Percentiles rank a stretch among this genome's conserved stretches.
Conservation (phyloP, 129 eudicot genomes). For the Tagetes erecta region DNA sequence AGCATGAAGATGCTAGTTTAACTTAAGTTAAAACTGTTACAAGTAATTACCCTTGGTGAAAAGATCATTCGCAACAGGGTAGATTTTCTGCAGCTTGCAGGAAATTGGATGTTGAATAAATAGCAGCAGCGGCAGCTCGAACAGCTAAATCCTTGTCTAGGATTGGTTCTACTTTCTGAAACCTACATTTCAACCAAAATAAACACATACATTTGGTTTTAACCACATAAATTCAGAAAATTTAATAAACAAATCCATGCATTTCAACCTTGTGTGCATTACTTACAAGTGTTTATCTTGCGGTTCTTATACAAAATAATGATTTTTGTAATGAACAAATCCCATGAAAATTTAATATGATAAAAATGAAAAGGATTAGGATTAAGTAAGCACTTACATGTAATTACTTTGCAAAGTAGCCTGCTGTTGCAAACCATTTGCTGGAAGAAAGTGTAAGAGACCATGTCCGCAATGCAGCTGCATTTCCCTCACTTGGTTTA, state of each 20-base stretch:
- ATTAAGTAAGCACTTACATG: constrained; percentile 46
- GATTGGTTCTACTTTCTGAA: constrained; percentile 38
- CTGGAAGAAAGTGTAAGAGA: constrained; percentile 33
- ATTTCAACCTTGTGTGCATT: neutral
- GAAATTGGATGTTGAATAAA: constrained; percentile 79
- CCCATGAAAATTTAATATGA: neutral
- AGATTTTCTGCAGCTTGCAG: constrained; percentile 52
- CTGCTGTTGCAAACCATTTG: constrained; percentile 39
- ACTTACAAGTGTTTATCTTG: neutral
- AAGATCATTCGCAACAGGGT: constrained; percentile 51
- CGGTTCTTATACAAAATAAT: neutral
- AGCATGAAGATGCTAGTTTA: constrained; percentile 15
- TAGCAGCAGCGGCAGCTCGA: constrained; percentile 87
- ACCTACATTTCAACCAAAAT: constrained; percentile 42
- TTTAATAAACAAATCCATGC: neutral
- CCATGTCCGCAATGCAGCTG: constrained; percentile 69
- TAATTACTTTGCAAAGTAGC: constrained; percentile 32
- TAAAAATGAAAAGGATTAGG: neutral
- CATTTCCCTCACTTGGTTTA: constrained; percentile 86
- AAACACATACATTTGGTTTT: neutral
- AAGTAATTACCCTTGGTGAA: constrained; percentile 19
- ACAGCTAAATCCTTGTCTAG: constrained; percentile 57
- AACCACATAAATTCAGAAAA: neutral
- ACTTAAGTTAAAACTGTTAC: constrained; percentile 24
- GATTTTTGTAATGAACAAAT: neutral